These are phyloP conservation scores for Madurella mycetomatis DNA, from an alignment of 2,329 filamentous ascomycete species.

Conservation along the genomic window DNA sequence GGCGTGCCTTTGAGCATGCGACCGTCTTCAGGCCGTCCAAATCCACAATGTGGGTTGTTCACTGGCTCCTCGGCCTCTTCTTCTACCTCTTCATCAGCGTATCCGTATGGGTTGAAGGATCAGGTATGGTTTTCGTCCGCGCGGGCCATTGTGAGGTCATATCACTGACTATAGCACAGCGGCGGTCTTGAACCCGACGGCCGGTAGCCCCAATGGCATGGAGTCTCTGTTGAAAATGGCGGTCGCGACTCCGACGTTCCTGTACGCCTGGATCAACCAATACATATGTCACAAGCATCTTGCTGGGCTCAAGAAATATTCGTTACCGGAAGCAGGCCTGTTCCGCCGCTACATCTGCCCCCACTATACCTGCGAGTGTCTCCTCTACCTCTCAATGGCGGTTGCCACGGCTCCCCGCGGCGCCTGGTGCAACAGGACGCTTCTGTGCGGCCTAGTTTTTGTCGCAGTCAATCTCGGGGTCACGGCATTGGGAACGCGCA, in stretches of 20 bases:
- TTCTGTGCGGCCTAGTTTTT: slow-evolving; percentile 67
- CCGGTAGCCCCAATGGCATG: slow-evolving; percentile 26
- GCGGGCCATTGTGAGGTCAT: not conserved
- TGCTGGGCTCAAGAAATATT: slow-evolving; percentile 72
- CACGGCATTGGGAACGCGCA: slow-evolving; percentile 71
- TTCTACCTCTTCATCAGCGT: slow-evolving; percentile 74
- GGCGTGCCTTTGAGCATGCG: slow-evolving; percentile 73
- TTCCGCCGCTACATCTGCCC: slow-evolving; percentile 75
- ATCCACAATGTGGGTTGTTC: slow-evolving; percentile 78
- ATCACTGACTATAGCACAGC: slow-evolving; percentile 27
- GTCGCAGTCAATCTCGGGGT: slow-evolving; percentile 74
- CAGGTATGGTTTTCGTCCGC: slow-evolving; percentile 44
- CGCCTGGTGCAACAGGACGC: slow-evolving; percentile 63
- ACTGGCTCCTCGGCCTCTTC: slow-evolving; percentile 72
- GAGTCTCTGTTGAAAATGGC: slow-evolving; percentile 45
- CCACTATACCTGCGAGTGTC: slow-evolving; percentile 86
- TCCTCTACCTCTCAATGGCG: slow-evolving; percentile 76
- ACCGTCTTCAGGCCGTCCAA: slow-evolving; percentile 60
- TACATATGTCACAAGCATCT: slow-evolving; percentile 69
- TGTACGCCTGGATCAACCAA: slow-evolving; percentile 68
- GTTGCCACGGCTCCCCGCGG: slow-evolving; percentile 67
- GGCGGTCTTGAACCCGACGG: slow-evolving; percentile 29
- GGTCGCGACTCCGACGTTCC: slow-evolving; percentile 58
- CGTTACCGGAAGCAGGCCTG: slow-evolving; percentile 66
- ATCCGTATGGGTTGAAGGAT: slow-evolving; percentile 80